Evolutionary conservation across 2,329 filamentous ascomycete species (phyloP).

Genomic region (Pseudohalonectria lignicola): DNA sequence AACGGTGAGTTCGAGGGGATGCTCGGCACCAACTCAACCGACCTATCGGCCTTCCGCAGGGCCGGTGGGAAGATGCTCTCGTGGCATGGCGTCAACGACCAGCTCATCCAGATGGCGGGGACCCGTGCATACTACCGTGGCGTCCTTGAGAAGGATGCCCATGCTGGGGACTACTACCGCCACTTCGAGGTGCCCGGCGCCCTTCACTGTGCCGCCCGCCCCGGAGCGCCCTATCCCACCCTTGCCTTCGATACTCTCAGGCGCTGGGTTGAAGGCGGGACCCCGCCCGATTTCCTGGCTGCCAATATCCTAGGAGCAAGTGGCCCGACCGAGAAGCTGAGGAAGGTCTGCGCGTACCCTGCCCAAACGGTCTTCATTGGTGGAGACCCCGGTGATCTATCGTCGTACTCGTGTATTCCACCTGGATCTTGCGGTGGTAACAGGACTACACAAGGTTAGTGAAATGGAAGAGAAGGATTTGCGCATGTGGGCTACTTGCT

Average conservation of each 20-base stretch:
- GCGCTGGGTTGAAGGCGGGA: not conserved
- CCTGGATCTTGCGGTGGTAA: too few species aligned
- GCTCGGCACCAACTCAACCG: constrained; percentile 19
- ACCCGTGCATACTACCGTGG: constrained; percentile 13
- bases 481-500: too few species aligned
- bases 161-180: constrained; percentile 19
- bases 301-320: not conserved
- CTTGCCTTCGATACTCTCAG: not conserved
- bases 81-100: constrained; percentile 29
- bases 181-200: constrained; percentile 20
- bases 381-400: not conserved
- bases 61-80: constrained; percentile 37
- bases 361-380: not conserved
- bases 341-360: not conserved
- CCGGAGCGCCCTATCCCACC: not conserved
- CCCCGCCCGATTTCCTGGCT: not conserved
- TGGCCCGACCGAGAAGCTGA: too few species aligned
- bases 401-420: too few species aligned
- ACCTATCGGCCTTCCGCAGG: constrained; percentile 29
- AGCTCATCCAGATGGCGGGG: constrained; percentile 6
- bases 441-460: too few species aligned
- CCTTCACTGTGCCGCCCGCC: constrained; percentile 18
- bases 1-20: constrained; percentile 5
- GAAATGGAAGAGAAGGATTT: too few species aligned
- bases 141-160: too few species aligned